Percentiles rank a stretch among this genome's conserved stretches.
phyloP scores from a whole-genome alignment of 495 filamentous ascomycete genomes.

The Daldinia caldariorum region DNA sequence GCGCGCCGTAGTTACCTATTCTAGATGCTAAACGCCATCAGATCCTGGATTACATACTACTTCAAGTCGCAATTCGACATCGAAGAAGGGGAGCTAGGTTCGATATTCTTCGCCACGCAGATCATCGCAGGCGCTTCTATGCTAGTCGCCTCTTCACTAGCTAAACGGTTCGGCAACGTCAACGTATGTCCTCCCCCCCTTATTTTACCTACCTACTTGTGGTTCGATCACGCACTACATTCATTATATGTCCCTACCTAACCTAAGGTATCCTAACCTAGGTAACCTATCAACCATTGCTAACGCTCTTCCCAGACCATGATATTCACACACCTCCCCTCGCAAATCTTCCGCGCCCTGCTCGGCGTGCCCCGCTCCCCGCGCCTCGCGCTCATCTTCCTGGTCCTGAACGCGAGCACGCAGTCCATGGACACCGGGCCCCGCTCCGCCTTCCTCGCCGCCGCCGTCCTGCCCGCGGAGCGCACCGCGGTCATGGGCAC shows the following conservation, averaged over 20 bases:
- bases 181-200: conserved; percentile 50
- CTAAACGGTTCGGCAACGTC: conserved; percentile 79
- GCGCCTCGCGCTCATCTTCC: conserved; percentile 69
- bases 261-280: too few species aligned
- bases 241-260: too few species aligned
- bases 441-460: conserved; percentile 81
- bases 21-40: conserved; percentile 12
- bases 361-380: conserved; percentile 53
- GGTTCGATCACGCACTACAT: too few species aligned
- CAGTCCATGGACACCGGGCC: conserved; percentile 86
- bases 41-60: conserved; percentile 78
- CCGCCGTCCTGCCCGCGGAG: conserved; percentile 75
- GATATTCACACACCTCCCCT: conserved; percentile 60
- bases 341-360: conserved; percentile 54
- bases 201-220: too few species aligned
- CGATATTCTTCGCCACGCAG: conserved; percentile 67
- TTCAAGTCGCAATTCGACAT: conserved; percentile 79
- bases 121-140: conserved; percentile 51
- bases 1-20: not conserved
- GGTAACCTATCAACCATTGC: not conserved
- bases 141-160: conserved; percentile 75
- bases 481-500: conserved; percentile 84
- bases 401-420: conserved; percentile 61
- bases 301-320: conserved; percentile 51
- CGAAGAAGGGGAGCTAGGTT: conserved; percentile 71